These are phyloP conservation scores for Urochloa ruziziensis DNA, from an alignment of 176 grass and related monocot species.

Conservation along the genomic window DNA sequence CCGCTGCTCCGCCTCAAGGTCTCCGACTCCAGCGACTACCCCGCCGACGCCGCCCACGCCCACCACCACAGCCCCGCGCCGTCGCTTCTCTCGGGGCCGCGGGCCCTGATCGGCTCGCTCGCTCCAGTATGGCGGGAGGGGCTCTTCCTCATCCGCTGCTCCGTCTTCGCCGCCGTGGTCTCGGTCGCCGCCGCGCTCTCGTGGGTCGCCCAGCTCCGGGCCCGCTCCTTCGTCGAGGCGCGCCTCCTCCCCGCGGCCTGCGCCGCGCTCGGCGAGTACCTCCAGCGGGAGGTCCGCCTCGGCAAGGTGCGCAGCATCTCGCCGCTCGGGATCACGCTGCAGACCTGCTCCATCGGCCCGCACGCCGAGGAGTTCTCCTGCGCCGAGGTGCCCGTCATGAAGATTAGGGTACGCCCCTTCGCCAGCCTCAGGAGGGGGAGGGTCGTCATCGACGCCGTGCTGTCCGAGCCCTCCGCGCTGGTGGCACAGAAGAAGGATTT, in stretches of 20 bases:
- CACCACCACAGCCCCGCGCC: background rate
- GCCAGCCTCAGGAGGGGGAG: constrained; percentile 72
- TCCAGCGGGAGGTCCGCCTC: constrained; percentile 84
- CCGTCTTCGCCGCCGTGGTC: constrained; percentile 68
- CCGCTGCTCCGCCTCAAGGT: constrained; percentile 36
- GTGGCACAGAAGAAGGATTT: constrained; percentile 91
- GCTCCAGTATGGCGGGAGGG: constrained; percentile 79
- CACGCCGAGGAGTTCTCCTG: constrained; percentile 91
- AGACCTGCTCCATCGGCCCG: constrained; percentile 87
- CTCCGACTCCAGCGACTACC: constrained; percentile 43
- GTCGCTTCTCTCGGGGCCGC: constrained; percentile 40
- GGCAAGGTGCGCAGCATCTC: constrained; percentile 83
- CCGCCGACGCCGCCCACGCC: background rate
- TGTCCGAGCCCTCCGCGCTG: constrained; percentile 67
- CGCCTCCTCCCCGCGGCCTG: constrained; percentile 81
- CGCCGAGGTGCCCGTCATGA: constrained; percentile 69
- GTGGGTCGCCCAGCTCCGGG: constrained; percentile 77
- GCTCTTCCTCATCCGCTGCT: constrained; percentile 86
- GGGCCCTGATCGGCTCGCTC: constrained; percentile 57
- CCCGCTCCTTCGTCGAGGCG: constrained; percentile 68
- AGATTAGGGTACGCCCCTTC: constrained; percentile 78
- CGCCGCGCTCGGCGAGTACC: constrained; percentile 65
- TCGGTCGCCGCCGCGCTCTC: constrained; percentile 70
- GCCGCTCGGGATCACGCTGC: constrained; percentile 83
- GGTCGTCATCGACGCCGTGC: constrained; percentile 83